Conservation (phyloP, 1,139 yeast species). For the Yamadazyma pseudoaaseri region DNA sequence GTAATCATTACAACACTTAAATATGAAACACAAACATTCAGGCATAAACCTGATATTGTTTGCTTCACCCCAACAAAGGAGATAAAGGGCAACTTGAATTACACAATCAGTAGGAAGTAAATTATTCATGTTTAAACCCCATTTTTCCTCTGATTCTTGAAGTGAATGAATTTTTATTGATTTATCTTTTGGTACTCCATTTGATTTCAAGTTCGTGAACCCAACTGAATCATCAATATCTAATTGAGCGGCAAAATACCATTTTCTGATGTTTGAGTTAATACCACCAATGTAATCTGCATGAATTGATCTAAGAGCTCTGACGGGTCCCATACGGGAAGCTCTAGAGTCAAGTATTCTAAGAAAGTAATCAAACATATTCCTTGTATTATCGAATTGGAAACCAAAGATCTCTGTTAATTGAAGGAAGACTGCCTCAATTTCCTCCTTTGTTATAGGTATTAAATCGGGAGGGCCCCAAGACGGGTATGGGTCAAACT, state of each 20-base stretch:
- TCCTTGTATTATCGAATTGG: conserved; percentile 59
- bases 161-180: conserved; percentile 30
- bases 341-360: conserved; percentile 67
- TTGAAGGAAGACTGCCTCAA: conserved; percentile 54
- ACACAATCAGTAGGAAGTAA: conserved; percentile 55
- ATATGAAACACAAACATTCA: conserved; percentile 78
- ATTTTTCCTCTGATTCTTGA: conserved; percentile 79
- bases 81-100: conserved; percentile 65
- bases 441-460: conserved; percentile 60
- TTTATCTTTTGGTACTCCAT: conserved; percentile 34
- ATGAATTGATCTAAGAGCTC: conserved; percentile 60
- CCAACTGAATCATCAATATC: conserved; percentile 84
- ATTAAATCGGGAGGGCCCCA: conserved; percentile 41
- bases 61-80: conserved; percentile 89
- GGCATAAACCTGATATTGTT: conserved; percentile 82
- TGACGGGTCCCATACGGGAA: conserved; percentile 55
- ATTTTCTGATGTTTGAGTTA: conserved; percentile 85
- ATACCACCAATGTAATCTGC: conserved; percentile 88
- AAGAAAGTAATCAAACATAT: conserved; percentile 65
- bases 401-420: conserved; percentile 63
- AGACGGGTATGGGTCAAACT: conserved; percentile 56
- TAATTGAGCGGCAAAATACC: conserved; percentile 94
- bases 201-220: conserved; percentile 52
- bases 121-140: conserved; percentile 61
- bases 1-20: conserved; percentile 72